Percentiles rank a stretch among this genome's conserved stretches.
These are phyloP conservation scores for Ochetophila trinervis DNA, from an alignment of 306 rosid species.

Conservation along the genomic window DNA sequence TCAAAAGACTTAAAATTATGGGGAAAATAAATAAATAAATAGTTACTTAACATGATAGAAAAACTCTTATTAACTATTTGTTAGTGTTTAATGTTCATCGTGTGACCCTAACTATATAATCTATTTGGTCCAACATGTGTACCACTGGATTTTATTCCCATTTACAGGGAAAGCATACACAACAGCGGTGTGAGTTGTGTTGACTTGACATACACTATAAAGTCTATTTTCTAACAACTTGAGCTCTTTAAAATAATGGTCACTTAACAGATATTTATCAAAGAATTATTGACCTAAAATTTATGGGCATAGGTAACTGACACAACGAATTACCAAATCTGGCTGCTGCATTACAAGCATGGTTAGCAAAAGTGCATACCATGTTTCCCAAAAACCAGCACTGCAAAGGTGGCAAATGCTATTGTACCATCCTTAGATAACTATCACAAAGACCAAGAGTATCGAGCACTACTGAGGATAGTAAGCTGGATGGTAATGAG, in stretches of 20 bases:
- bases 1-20: too few relatives aligned
- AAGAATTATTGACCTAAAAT: not conserved
- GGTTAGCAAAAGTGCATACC: slow-evolving; percentile 31
- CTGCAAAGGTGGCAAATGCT: slow-evolving; percentile 25
- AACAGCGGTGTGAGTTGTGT: too few relatives aligned
- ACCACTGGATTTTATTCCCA: too few relatives aligned
- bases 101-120: too few relatives aligned
- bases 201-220: too few relatives aligned
- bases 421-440: slow-evolving; percentile 32
- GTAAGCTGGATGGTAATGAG: slow-evolving; percentile 46
- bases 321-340: slow-evolving; percentile 25
- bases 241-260: not conserved
- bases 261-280: not conserved
- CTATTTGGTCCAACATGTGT: too few relatives aligned
- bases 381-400: slow-evolving; percentile 25
- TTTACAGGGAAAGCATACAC: too few relatives aligned
- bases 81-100: too few relatives aligned
- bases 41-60: too few relatives aligned
- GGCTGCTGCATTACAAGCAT: slow-evolving; percentile 28
- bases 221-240: too few relatives aligned
- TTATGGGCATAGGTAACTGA: slow-evolving; percentile 22
- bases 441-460: slow-evolving; percentile 17
- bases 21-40: too few relatives aligned
- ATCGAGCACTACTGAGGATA: slow-evolving; percentile 48
- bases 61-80: too few relatives aligned